These are phyloP conservation scores for Penicillium longicatenatum DNA, from an alignment of 495 filamentous ascomycete species.

Conservation along the genomic window DNA sequence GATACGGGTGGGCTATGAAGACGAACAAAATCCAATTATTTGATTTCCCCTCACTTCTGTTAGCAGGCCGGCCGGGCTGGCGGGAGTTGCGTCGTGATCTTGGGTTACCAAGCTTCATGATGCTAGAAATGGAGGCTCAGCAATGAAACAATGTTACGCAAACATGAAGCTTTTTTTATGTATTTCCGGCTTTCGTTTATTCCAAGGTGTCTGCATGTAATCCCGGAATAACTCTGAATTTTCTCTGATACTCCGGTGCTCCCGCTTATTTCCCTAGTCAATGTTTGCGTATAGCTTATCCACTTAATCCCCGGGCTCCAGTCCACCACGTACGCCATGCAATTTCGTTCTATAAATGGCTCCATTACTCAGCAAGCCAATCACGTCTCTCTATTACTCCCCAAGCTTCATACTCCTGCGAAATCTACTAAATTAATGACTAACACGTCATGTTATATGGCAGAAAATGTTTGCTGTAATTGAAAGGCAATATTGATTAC, in stretches of 20 bases:
- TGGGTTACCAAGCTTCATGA: conserved; percentile 3
- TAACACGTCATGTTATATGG: not conserved
- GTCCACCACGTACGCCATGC: conserved; percentile 4
- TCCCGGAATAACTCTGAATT: conserved; percentile 2
- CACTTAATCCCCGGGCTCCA: not conserved
- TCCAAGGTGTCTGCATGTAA: conserved; percentile 3
- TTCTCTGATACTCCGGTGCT: not conserved
- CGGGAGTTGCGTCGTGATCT: conserved; percentile 20
- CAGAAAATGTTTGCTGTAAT: not conserved
- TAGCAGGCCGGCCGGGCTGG: conserved; percentile 16
- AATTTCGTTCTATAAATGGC: conserved; percentile 13
- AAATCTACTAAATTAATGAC: not conserved
- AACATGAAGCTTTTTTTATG: conserved; percentile 7
- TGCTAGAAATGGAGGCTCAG: conserved; percentile 17
- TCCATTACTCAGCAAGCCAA: conserved; percentile 11
- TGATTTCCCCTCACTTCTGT: conserved; percentile 18
- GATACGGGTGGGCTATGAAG: conserved; percentile 27
- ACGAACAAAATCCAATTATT: conserved; percentile 32
- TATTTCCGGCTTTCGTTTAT: conserved; percentile 1
- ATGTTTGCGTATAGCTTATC: not conserved
- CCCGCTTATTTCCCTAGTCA: not conserved
- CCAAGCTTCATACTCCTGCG: not conserved
- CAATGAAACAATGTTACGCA: conserved; percentile 22
- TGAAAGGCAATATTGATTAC: not conserved
- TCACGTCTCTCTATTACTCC: not conserved